Base-by-base conservation (phyloP, 2,329 filamentous ascomycete genomes). In the Lasiodiplodia gonubiensis region DNA sequence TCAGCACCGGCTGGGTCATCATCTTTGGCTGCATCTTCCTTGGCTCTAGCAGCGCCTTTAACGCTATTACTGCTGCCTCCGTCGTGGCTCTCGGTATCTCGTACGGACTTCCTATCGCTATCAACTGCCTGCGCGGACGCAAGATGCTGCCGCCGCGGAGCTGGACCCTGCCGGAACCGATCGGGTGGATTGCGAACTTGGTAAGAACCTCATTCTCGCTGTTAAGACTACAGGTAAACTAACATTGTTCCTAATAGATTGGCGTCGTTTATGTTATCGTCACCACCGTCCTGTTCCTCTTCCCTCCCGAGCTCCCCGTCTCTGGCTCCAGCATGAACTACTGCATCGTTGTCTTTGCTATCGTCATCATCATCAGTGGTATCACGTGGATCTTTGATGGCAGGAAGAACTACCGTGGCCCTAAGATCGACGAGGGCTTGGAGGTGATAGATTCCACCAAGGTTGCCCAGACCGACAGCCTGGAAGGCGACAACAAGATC, bases 221-320 rank as follows among this genome's bases (percentile, higher is more conserved):
- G 4, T 21, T 14, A 7, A 33, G 2, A 23, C 12, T 7, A 1
- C 12, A 48, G 16, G 4, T 21, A 2, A 23, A 27, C 48, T 54
- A n/a, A 64, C 30, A 2, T 16, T 30, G 11, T 23, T 35, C 14
- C 35, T 14, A 25, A 18, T 42, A 18, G 7, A 68, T 86, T 33
- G 89, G 90, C 5, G 82, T 93, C 55, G 80, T 81, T 0, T 93
- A 90, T 78, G 86, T 89, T 1, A 79, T 87, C 14, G 76, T 93
- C n/a, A 93, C 90, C 0, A 92, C 90, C 0, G 87, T 92, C 0
- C 82, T 93, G 0, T 93, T 93, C 78, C 83, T 92, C 23, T 92
- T 93, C 78, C 91, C 91, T 3, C 90, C 91, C 0, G 84, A 84
- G 8, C 74, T 89, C 4, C 89, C 89, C 0, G 88, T 90, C 2